phyloP scores from a whole-genome alignment of 2,329 filamentous ascomycete genomes.

The Microdochium bolleyi region DNA sequence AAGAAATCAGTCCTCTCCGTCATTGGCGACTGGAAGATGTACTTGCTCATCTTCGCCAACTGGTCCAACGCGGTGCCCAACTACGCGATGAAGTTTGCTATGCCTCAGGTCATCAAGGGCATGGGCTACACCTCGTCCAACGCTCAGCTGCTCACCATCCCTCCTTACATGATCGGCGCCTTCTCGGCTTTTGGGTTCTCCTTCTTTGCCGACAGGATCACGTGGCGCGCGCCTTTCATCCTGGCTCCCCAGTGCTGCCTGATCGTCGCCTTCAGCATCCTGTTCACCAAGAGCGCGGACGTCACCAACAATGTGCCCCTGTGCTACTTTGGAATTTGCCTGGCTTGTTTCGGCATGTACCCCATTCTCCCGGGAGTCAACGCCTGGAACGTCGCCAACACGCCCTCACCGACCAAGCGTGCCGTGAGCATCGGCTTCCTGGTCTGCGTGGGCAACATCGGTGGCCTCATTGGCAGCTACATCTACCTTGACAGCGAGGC shows the following conservation, averaged over 20 bases:
- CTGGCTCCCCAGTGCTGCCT: constrained; percentile 22
- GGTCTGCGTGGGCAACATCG: constrained; percentile 29
- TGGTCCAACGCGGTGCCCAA: constrained; percentile 31
- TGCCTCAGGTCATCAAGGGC: constrained; percentile 22
- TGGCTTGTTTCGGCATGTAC: constrained; percentile 31
- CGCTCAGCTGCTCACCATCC: constrained; percentile 18
- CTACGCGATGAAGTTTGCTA: constrained; percentile 13
- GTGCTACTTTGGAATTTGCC: constrained; percentile 33
- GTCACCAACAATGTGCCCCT: constrained; percentile 29
- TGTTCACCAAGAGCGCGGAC: constrained; percentile 25
- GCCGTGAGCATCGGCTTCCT: constrained; percentile 31
- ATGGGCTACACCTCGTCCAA: constrained; percentile 22
- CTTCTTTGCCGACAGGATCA: constrained; percentile 25
- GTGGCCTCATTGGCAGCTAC: constrained; percentile 24
- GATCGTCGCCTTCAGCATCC: constrained; percentile 24
- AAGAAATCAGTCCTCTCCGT: constrained; percentile 26
- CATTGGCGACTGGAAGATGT: constrained; percentile 37
- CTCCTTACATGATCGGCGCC: constrained; percentile 26
- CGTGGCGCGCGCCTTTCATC: constrained; percentile 30
- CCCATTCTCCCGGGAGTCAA: constrained; percentile 31
- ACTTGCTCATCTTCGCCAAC: constrained; percentile 30
- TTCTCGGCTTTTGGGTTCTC: constrained; percentile 22
- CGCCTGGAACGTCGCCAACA: constrained; percentile 32
- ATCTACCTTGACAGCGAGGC: constrained; percentile 21
- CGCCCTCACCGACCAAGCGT: constrained; percentile 26